A percentile compares a stretch with the other conserved stretches of the same genome.
Conservation (phyloP, 306 rosid genomes). For the Cyamopsis tetragonoloba region DNA sequence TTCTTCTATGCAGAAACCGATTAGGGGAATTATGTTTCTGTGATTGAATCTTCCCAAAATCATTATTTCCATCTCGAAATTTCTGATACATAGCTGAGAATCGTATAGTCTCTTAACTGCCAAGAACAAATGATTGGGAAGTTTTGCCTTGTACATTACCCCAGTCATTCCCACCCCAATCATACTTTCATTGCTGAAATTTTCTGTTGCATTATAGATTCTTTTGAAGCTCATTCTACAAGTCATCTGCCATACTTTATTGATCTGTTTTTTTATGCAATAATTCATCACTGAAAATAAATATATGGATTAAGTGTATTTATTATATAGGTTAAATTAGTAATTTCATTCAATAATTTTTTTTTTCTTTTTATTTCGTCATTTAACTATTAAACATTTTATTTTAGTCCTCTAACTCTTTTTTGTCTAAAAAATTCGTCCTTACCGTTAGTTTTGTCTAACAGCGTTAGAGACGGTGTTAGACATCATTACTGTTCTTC, state of each 20-base stretch:
- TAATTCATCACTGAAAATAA: too few relatives aligned
- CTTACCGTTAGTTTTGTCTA: too few relatives aligned
- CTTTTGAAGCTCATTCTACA: conserved; percentile 1
- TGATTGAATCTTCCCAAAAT: conserved; percentile 16
- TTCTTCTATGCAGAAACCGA: conserved; percentile 19
- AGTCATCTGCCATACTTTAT: not conserved
- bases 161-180: conserved; percentile 27
- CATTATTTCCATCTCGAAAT: conserved; percentile 13
- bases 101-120: conserved; percentile 24
- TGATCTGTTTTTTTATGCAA: too few relatives aligned
- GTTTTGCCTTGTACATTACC: conserved; percentile 25
- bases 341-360: too few relatives aligned
- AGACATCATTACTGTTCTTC: too few relatives aligned
- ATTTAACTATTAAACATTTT: too few relatives aligned
- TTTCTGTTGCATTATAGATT: conserved; percentile 19
- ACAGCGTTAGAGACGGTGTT: too few relatives aligned
- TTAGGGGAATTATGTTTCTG: conserved; percentile 6
- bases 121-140: not conserved
- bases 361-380: too few relatives aligned
- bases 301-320: too few relatives aligned
- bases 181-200: conserved; percentile 7
- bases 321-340: too few relatives aligned
- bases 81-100: not conserved
- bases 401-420: too few relatives aligned
- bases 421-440: too few relatives aligned